These are phyloP conservation scores for Leccinum rimulosum DNA, from an alignment of 768 basidiomycete species.

Conservation along the genomic window DNA sequence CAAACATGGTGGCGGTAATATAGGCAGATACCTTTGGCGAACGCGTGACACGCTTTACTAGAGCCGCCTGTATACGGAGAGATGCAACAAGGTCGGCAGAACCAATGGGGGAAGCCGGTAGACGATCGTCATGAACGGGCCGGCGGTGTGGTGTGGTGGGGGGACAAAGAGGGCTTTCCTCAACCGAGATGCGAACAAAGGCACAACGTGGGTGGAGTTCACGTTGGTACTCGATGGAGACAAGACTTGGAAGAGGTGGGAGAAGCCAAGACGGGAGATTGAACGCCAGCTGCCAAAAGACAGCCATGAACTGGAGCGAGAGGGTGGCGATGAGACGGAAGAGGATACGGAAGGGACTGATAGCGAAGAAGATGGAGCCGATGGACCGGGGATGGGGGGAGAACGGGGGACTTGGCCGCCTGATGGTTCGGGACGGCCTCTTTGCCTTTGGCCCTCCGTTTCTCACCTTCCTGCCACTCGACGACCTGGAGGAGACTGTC, in stretches of 20 bases:
- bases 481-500: conserved; percentile 43
- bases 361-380: conserved; percentile 21
- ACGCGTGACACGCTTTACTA: conserved; percentile 32
- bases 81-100: conserved; percentile 2
- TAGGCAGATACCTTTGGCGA: conserved; percentile 54
- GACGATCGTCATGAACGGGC: conserved; percentile 15
- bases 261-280: conserved; percentile 34
- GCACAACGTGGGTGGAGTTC: conserved; percentile 38
- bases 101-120: conserved; percentile 11
- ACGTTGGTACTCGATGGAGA: conserved; percentile 26
- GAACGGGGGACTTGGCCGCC: conserved; percentile 7
- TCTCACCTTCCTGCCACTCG: conserved; percentile 41
- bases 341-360: conserved; percentile 26
- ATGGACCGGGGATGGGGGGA: conserved; percentile 17
- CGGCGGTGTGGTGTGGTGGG: background rate
- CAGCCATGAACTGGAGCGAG: conserved; percentile 42
- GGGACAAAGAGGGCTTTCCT: conserved; percentile 37
- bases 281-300: conserved; percentile 43
- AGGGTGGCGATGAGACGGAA: conserved; percentile 22
- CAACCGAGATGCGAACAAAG: conserved; percentile 33
- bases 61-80: conserved; percentile 6
- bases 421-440: conserved; percentile 33
- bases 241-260: conserved; percentile 25
- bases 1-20: conserved; percentile 51
- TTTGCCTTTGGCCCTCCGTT: conserved; percentile 39